A percentile compares a stretch with the other conserved stretches of the same genome.
phyloP scores from a whole-genome alignment of 2,329 filamentous ascomycete species.

The Colletotrichum camelliae region DNA sequence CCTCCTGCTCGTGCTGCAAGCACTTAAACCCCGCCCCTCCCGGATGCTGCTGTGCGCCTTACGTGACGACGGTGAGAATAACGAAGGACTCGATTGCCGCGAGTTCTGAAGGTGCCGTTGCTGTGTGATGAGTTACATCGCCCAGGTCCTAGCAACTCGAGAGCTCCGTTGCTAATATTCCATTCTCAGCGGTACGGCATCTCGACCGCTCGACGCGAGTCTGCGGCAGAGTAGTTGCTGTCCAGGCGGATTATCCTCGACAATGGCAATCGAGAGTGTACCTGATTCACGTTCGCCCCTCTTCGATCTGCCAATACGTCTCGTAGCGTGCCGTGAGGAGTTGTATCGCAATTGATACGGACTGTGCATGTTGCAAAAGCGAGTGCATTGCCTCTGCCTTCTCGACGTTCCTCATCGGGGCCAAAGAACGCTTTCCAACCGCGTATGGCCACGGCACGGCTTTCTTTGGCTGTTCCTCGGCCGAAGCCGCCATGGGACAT shows the following conservation, averaged over 20 bases:
- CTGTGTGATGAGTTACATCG: neutral
- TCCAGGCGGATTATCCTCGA: neutral
- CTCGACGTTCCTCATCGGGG: neutral
- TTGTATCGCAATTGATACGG: neutral
- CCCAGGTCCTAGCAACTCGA: neutral
- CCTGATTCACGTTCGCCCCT: neutral
- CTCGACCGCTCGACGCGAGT: neutral
- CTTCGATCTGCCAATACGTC: neutral
- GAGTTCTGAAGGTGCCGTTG: neutral
- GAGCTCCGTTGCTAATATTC: neutral
- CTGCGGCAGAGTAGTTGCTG: neutral
- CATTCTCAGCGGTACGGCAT: neutral
- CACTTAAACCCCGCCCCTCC: neutral
- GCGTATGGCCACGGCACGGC: neutral
- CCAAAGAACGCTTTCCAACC: neutral
- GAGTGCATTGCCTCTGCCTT: neutral
- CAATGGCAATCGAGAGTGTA: neutral
- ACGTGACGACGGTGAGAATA: neutral
- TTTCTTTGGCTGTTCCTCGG: neutral
- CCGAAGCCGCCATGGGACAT: neutral
- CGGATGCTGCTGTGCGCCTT: neutral
- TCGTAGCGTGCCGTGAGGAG: neutral
- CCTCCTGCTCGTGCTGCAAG: neutral
- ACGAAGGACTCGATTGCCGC: neutral
- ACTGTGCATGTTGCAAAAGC: neutral